Evolutionary conservation across 805 yeast genomes (phyloP).

Genomic region (Wickerhamomyces silvicola): DNA sequence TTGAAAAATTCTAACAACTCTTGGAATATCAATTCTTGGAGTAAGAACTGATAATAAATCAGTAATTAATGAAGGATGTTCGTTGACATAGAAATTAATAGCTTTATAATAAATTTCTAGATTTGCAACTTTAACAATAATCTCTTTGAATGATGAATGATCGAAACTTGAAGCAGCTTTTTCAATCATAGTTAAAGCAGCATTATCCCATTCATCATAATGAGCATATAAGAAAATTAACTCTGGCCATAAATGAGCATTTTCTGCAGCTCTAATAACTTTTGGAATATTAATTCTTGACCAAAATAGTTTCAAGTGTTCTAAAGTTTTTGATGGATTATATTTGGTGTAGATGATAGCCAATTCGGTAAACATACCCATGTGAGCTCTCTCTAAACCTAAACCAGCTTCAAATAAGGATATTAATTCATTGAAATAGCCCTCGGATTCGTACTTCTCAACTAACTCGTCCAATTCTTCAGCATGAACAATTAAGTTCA

Average conservation of each 20-base stretch:
- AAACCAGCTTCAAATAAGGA: constrained; percentile 92
- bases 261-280: constrained; percentile 89
- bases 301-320: constrained; percentile 96
- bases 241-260: constrained; percentile 94
- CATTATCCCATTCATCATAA: constrained; percentile 99
- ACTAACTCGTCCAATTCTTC: constrained; percentile 93
- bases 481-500: constrained; percentile 94
- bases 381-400: constrained; percentile 96
- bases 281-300: constrained; percentile 96
- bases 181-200: constrained; percentile 94
- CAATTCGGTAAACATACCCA: constrained; percentile 99
- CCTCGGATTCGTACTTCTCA: constrained; percentile 77
- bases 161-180: constrained; percentile 90
- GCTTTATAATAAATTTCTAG: constrained; percentile 97
- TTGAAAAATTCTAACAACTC: constrained; percentile 91
- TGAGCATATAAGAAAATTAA: constrained; percentile 93
- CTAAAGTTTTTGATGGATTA: constrained; percentile 85
- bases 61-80: constrained; percentile 84
- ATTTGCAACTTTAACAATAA: constrained; percentile 90
- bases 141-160: constrained; percentile 89
- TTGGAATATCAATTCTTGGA: constrained; percentile 87
- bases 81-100: constrained; percentile 85
- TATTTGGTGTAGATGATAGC: constrained; percentile 89
- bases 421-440: constrained; percentile 87
- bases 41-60: constrained; percentile 80